Conservation (phyloP, 257 asterid genomes). For the Nicotiana tabacum region DNA sequence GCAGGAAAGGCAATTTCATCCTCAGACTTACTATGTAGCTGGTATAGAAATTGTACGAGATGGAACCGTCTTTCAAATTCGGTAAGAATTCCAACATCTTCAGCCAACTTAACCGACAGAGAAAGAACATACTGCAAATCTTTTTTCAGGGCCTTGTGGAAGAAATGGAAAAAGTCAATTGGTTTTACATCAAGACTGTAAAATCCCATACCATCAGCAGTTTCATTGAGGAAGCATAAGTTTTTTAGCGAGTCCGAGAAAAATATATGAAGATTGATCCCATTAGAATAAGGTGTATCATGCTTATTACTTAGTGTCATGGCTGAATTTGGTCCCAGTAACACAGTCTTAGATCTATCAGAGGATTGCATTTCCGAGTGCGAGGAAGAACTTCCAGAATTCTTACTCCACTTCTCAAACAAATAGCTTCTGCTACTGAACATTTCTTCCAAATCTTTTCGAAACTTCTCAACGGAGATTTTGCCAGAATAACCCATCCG, state of each 20-base stretch:
- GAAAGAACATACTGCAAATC: conserved; percentile 51
- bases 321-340: conserved; percentile 21
- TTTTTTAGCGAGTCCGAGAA: conserved; percentile 48
- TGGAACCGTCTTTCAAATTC: conserved; percentile 49
- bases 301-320: conserved; percentile 17
- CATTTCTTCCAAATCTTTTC: conserved; percentile 45
- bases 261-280: conserved; percentile 36
- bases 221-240: conserved; percentile 30
- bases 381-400: conserved; percentile 16
- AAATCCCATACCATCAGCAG: conserved; percentile 24
- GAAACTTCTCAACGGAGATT: conserved; percentile 48
- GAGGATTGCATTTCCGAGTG: conserved; percentile 6
- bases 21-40: conserved; percentile 61
- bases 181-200: conserved; percentile 48
- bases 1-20: conserved; percentile 74
- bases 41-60: conserved; percentile 42
- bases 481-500: conserved; percentile 68
- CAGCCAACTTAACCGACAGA: conserved; percentile 54
- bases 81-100: conserved; percentile 31
- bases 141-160: conserved; percentile 63
- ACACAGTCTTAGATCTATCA: conserved; percentile 3
- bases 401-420: conserved; percentile 37
- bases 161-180: conserved; percentile 48
- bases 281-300: conserved; percentile 29
- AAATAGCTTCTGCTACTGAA: conserved; percentile 53